Evolutionary conservation across 2,329 filamentous ascomycete genomes (phyloP).

Genomic region (Ceratocystis huliohia): DNA sequence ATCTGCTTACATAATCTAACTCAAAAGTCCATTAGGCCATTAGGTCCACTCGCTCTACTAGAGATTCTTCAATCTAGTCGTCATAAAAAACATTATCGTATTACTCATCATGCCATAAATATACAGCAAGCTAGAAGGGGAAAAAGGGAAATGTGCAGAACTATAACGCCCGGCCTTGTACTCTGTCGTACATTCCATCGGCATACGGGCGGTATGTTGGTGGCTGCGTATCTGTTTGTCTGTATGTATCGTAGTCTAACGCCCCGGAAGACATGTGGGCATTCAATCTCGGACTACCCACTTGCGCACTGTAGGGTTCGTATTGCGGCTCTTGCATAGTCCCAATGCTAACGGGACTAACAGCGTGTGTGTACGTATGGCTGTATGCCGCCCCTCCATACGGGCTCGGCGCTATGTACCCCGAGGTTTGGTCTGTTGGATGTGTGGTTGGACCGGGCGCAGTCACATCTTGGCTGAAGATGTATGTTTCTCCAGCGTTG

Average conservation of each 20-base stretch:
- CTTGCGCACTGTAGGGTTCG: conserved; percentile 22
- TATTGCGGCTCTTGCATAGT: conserved; percentile 4
- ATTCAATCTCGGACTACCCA: conserved; percentile 23
- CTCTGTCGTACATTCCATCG: conserved; percentile 30
- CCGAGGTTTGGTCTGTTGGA: neutral
- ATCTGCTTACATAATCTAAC: too few species aligned
- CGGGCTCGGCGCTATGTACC: neutral
- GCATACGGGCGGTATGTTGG: conserved; percentile 27
- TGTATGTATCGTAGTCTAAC: conserved; percentile 23
- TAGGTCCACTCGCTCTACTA: too few species aligned
- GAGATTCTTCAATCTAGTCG: too few species aligned
- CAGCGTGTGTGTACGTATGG: neutral
- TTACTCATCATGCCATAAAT: neutral
- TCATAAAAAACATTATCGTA: neutral
- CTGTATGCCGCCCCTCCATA: conserved; percentile 1
- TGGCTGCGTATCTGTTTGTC: conserved; percentile 16
- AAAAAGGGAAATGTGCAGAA: neutral
- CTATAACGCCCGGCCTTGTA: conserved; percentile 1
- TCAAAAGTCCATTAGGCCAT: too few species aligned
- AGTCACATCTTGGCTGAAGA: neutral
- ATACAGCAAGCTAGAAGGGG: neutral
- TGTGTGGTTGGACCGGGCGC: neutral
- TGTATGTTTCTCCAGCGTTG: conserved; percentile 22
- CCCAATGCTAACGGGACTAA: neutral
- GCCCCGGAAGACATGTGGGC: conserved; percentile 24